Evolutionary conservation across 2,329 filamentous ascomycete species (phyloP), one percentile per base, ranked within the genome.

Genomic region (Pseudogymnoascus sp.): DNA sequence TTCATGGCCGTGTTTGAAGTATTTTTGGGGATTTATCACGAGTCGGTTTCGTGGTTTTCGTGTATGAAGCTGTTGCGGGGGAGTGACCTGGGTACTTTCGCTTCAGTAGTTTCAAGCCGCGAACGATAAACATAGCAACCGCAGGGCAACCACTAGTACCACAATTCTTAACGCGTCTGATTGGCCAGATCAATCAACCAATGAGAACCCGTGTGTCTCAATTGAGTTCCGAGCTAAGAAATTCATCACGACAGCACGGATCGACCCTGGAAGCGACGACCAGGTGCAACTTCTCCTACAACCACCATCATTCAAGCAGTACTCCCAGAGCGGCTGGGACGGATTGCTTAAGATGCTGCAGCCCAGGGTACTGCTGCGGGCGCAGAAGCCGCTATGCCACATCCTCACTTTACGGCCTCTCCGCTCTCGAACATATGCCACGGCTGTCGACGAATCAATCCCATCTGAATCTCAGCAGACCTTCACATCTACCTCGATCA

Each of bases 361-460:
- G 74, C 82, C 85, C 67, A 82, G 86, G 75, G 76, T 88, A 76
- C 81, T 83, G 71, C 78, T 82, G 69, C 77, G 70, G 66, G 71
- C 69, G 59, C 67, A 66, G 62, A 76, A 73, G 75, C 79, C 74
- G 76, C 75, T 72, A 74, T 78, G 67, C 74, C 78, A 66, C 79
- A 77, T 67, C 74, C 73, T 73, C 77, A 76, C 72, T 72, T 83
- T 66, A 70, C 72, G 60, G 72, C 73, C 66, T 74, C 77, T 65
- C 73, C 74, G 64, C 69, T 72, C 67, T 22, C 82, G 83, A 67
- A 75, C 76, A 60, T 86, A 85, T 75, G 80, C 83, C 62, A 81
- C 79, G 11, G 72, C 72, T 36, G 68, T 77, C 62, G 74, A 79
- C 25, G 38, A 38, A 69, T 71, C 73, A 63, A 67, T 70, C n/a